Evolutionary conservation across 2,329 filamentous ascomycete species (phyloP), one percentile per base, ranked within the genome.

Genomic region (Clathrospora elynae): DNA sequence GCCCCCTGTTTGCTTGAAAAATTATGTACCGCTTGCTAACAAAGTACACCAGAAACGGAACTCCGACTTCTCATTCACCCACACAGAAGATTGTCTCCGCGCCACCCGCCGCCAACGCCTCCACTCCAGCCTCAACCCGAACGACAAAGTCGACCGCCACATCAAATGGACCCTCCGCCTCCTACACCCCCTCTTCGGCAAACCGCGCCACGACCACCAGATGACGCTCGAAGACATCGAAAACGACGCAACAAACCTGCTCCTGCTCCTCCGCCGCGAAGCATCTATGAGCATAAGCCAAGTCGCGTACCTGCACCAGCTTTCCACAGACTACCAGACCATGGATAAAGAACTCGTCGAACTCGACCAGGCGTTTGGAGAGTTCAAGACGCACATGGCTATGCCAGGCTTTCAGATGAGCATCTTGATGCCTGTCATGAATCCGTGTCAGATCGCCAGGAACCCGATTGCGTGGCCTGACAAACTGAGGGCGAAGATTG

Each of bases 401-500:
- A 29, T 52, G n/a, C 49, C 51, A 0, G 47, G 42, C 0, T 36
- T 46, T 10, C 18, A 42, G 16, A 43, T 26, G 28, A 46, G 39
- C 5, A 28, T 46, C 2, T 10, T 35, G 7, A 9, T 49, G 1
- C 23, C 39, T 2, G 28, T 37, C 1, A 11, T 34, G 10, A 45
- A 38, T 34, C 22, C 19, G 8, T 26, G 14, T 2, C 14, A 14
- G 3, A 9, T 64, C 6, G 38, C 53, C 0, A 10, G 19, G 6
- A 62, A 66, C 16, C 59, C 61, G 0, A 29, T 62, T 1, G 46
- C 47, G 5, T 68, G 65, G 65, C 44, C 46, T 6, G 62, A 66
- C 11, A 38, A 55, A 4, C 17, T 51, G 2, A 37, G 38, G 3
- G 16, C 6, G 0, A 25, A 6, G 9, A 51, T 61, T 11, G 57